phyloP scores from a whole-genome alignment of 345 rosid species.

The Eucalyptus camaldulensis region DNA sequence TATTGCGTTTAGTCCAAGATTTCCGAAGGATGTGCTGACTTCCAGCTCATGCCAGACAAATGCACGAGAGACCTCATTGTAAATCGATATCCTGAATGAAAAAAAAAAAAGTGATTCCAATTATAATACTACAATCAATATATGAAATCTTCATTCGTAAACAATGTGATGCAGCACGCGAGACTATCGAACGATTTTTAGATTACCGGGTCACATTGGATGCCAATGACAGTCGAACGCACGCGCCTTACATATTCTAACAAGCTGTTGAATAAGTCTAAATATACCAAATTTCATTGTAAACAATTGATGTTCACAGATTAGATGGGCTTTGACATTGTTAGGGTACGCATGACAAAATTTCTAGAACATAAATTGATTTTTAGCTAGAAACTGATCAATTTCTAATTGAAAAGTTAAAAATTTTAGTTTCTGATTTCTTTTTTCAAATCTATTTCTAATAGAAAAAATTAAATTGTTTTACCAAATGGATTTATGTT shows the following conservation, averaged over 20 bases:
- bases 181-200: not conserved
- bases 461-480: no score
- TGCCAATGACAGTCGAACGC: not conserved
- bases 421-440: no score
- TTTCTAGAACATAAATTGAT: no score
- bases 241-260: not conserved
- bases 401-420: no score
- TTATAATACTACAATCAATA: not conserved
- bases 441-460: no score
- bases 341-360: no score
- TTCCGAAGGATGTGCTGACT: not conserved
- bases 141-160: not conserved
- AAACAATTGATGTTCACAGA: not conserved
- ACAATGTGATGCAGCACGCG: not conserved
- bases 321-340: no score
- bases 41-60: not conserved
- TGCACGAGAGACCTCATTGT: not conserved
- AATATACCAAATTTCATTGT: not conserved
- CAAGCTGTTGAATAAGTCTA: not conserved
- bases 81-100: not conserved
- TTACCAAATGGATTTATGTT: no score
- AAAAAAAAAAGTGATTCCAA: not conserved
- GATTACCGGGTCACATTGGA: not conserved
- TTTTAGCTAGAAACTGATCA: no score
- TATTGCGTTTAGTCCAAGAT: not conserved